Conservation (phyloP, 495 filamentous ascomycete genomes). For the Bacidia rubella region DNA sequence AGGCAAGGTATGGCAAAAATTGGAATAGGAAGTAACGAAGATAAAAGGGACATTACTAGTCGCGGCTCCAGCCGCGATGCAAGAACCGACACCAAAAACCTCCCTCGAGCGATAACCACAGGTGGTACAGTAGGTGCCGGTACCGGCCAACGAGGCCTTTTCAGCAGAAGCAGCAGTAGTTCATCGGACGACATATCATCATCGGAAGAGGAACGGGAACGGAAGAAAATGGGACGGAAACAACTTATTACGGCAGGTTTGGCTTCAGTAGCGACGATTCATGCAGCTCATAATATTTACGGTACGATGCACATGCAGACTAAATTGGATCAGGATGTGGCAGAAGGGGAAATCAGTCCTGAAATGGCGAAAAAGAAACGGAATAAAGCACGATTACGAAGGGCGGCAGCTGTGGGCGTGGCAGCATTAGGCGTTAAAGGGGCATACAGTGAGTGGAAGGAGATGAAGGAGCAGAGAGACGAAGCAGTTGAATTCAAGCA, state of each 20-base stretch:
- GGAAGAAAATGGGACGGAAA: conserved; percentile 72
- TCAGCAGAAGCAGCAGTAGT: conserved; percentile 27
- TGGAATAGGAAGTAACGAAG: conserved; percentile 33
- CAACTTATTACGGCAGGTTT: conserved; percentile 71
- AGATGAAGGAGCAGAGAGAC: conserved; percentile 47
- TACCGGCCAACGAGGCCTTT: conserved; percentile 26
- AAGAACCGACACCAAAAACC: conserved; percentile 31
- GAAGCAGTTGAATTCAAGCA: conserved; percentile 38
- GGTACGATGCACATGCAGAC: conserved; percentile 62
- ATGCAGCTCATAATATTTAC: conserved; percentile 71
- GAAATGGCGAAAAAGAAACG: conserved; percentile 64
- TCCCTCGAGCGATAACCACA: conserved; percentile 12
- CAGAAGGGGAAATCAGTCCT: conserved; percentile 57
- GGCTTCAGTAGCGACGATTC: conserved; percentile 78
- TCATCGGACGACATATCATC: conserved; percentile 25
- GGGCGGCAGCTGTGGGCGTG: conserved; percentile 67
- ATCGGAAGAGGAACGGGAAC: conserved; percentile 59
- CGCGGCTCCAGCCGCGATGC: conserved; percentile 29
- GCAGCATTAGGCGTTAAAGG: conserved; percentile 78
- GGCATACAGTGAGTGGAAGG: conserved; percentile 61
- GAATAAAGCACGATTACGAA: conserved; percentile 58
- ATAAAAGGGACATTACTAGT: conserved; percentile 20
- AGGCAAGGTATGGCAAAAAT: conserved; percentile 36
- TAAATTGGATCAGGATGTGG: conserved; percentile 52
- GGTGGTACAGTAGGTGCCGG: conserved; percentile 28